Base-by-base conservation (phyloP, 2,329 filamentous ascomycete genomes). In the Claviceps spartinae region DNA sequence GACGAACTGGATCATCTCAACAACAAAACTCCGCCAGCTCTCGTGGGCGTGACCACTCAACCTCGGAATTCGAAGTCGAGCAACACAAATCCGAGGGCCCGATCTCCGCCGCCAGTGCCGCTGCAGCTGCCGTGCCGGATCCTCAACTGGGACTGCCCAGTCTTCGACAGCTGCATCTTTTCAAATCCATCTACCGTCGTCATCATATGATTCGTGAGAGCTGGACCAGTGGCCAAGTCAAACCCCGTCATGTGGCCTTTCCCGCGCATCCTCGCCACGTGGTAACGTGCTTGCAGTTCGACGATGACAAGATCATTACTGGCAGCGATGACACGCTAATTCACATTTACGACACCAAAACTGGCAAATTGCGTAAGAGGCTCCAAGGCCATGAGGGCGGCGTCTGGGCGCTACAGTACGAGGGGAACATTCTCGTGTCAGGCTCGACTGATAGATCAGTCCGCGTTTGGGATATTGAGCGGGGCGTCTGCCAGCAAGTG, bases 381-480 rank as follows among this genome's bases (percentile, higher is more conserved):
- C 79, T 98, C 2, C 85, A 90, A 61, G 93, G 93, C 2, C 93
- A 98, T 60, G 93, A 98, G 67, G 93, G 93, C 37, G 93, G 93
- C 46, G 93, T 98, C 1, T 98, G 93, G 93, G 93, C 93, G 34
- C 71, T 98, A 50, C 90, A 97, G 66, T 98, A 97, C 64, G 85
- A 96, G 63, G 91, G 90, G 49, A 96, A 97, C 63, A 88, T 87
- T 16, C 72, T 98, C 20, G 93, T 98, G 2, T 98, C 93, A 16
- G 93, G 93, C 2, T 96, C 90, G 6, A 98, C 93, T 0, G 93
- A 98, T 68, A 79, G 93, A 47, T 95, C 93, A 11, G 93, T 98
- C n/a, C 83, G 93, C n/a, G 91, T 98, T 0, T 98, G 93, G 93
- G 91, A 98, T 64, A 96, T 98, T 57, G 88, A 95, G 63, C 85